Percentiles rank a stretch among this genome's conserved stretches.
These are phyloP conservation scores for Pogostemon cablin DNA, from an alignment of 257 asterid genomes.

Conservation along the genomic window DNA sequence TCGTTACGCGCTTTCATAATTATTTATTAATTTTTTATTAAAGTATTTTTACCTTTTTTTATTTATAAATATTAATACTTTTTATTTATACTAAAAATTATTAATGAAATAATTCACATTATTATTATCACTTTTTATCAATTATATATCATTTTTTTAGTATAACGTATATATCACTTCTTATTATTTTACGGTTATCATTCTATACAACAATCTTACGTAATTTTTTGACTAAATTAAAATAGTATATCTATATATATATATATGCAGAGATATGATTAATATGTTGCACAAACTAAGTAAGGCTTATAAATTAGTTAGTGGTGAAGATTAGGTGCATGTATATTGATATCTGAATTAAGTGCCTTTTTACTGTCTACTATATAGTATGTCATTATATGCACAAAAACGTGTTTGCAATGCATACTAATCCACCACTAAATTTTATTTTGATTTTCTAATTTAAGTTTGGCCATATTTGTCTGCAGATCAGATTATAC, in stretches of 20 bases:
- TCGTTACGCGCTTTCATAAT: too few species aligned
- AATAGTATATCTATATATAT: not conserved
- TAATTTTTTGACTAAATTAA: too few species aligned
- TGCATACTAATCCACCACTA: constrained; percentile 40
- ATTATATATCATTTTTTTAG: too few species aligned
- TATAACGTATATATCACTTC: too few species aligned
- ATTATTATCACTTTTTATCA: too few species aligned
- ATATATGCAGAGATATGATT: constrained; percentile 7
- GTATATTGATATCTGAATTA: constrained; percentile 17
- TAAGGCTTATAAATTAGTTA: constrained; percentile 21
- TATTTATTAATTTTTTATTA: too few species aligned
- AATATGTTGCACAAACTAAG: not conserved
- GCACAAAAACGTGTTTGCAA: constrained; percentile 37
- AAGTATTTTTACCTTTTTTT: too few species aligned
- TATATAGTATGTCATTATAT: constrained; percentile 22
- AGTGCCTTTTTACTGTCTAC: not conserved
- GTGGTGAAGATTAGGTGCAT: constrained; percentile 34
- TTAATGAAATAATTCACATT: too few species aligned
- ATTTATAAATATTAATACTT: too few species aligned
- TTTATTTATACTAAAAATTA: too few species aligned
- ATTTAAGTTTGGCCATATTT: constrained; percentile 31
- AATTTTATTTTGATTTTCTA: constrained; percentile 8
- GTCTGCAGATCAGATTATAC: constrained; percentile 29
- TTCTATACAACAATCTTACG: too few species aligned
- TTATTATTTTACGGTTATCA: too few species aligned